Base-by-base conservation (phyloP, 2,329 filamentous ascomycete genomes). In the Fusarium coffeatum region DNA sequence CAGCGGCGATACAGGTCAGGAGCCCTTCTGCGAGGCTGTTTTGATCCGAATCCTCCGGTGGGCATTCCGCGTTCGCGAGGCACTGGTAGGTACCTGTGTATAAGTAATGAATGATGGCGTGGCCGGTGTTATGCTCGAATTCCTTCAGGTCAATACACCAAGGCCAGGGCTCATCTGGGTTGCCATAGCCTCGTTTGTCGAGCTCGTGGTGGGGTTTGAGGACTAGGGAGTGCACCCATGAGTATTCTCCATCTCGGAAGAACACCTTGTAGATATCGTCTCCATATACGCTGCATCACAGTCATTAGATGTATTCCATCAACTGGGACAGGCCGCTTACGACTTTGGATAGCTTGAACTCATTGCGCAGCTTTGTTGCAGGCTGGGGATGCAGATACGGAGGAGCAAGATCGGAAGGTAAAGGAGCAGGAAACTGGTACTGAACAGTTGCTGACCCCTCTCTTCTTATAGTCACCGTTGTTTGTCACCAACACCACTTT, bases 31-130 rank as follows among this genome's bases (percentile, higher is more conserved):
- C n/a, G n/a, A n/a, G n/a, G n/a, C n/a, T n/a, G n/a, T n/a, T n/a
- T n/a, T n/a, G n/a, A n/a, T n/a, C n/a, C n/a, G n/a, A n/a, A n/a
- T n/a, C n/a, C n/a, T n/a, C n/a, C n/a, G n/a, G n/a, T n/a, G n/a
- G n/a, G n/a, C n/a, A n/a, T n/a, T n/a, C n/a, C n/a, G n/a, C n/a
- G n/a, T n/a, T n/a, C n/a, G n/a, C n/a, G n/a, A 23, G 25, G 8
- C 27, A 60, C 5, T 55, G 28, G 11, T 71, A 68, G 1, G 7
- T 46, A 3, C 48, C 63, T 3, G 62, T 34, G 15, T 41, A 47
- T 0, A 66, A 11, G 11, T 37, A 70, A 11, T 69, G 55, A 2
- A 69, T 20, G 8, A 70, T 13, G 1, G 51, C 10, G 10, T 62
- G 30, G 12, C 50, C 50, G 8, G n/a, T 59, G 5, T 20, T 18